phyloP scores from a whole-genome alignment of 2,329 filamentous ascomycete genomes.

The Hymenoscyphus repandus region DNA sequence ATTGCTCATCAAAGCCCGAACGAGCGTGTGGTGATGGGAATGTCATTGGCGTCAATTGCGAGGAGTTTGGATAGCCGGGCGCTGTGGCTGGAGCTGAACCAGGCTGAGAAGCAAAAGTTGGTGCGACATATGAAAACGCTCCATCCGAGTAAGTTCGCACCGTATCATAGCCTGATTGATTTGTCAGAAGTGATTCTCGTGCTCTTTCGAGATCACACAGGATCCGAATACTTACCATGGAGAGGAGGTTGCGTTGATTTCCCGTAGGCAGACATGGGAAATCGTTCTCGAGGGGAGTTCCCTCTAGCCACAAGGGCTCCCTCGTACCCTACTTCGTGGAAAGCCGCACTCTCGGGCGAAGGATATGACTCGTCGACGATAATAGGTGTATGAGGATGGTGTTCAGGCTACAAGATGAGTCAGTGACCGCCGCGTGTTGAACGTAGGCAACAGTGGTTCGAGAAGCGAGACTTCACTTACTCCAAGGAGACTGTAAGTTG shows the following conservation, averaged over 20 bases:
- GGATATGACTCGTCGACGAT: slow-evolving; percentile 33
- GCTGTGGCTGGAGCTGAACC: slow-evolving; percentile 35
- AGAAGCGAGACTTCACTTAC: slow-evolving; percentile 20
- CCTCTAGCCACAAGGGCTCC: slow-evolving; percentile 31
- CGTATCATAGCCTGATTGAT: slow-evolving; percentile 27
- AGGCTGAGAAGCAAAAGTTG: slow-evolving; percentile 44
- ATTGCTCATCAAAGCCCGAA: slow-evolving; percentile 53
- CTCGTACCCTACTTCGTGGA: slow-evolving; percentile 33
- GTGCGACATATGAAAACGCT: slow-evolving; percentile 43
- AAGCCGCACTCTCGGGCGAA: slow-evolving; percentile 31
- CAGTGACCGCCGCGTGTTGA: slow-evolving; percentile 11
- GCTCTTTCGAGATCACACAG: no score
- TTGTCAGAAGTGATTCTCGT: no score
- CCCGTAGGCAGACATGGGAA: slow-evolving; percentile 78
- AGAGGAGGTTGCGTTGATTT: slow-evolving; percentile 72
- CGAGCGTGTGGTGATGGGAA: slow-evolving; percentile 43
- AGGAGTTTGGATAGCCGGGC: slow-evolving; percentile 25
- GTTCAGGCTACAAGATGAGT: slow-evolving; percentile 26
- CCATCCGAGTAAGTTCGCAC: slow-evolving; percentile 32
- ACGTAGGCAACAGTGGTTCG: slow-evolving; percentile 3
- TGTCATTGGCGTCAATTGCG: slow-evolving; percentile 27
- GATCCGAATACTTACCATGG: slow-evolving; percentile 73
- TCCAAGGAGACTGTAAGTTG: slow-evolving; percentile 30
- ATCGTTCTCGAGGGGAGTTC: slow-evolving; percentile 30
- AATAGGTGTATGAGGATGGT: slow-evolving; percentile 27